Conservation (phyloP, 805 yeast species). For the Teunomyces aglyptinius region DNA sequence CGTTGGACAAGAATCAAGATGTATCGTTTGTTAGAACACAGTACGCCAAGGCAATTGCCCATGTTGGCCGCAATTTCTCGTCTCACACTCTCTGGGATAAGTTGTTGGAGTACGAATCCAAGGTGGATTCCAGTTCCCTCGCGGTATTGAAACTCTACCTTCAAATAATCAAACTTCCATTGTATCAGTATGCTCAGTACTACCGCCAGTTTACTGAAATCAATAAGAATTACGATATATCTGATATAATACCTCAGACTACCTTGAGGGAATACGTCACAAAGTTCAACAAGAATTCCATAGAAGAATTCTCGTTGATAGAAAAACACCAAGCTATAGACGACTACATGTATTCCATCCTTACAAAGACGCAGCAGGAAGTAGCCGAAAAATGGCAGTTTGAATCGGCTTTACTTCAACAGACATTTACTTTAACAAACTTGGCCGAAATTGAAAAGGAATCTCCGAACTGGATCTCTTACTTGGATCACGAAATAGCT, state of each 20-base stretch:
- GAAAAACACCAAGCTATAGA: conserved; percentile 45
- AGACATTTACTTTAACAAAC: conserved; percentile 45
- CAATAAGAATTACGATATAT: conserved; percentile 30
- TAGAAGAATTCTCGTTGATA: conserved; percentile 28
- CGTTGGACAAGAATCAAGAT: conserved; percentile 26
- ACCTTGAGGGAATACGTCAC: conserved; percentile 18
- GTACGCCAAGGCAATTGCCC: conserved; percentile 48
- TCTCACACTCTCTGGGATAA: conserved; percentile 84
- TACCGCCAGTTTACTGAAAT: conserved; percentile 49
- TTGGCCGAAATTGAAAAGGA: conserved; percentile 36
- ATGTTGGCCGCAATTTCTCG: conserved; percentile 69
- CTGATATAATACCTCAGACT: conserved; percentile 21
- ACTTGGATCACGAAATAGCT: conserved; percentile 53
- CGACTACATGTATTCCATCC: conserved; percentile 41
- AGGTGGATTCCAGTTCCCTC: conserved; percentile 24
- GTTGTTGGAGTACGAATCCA: conserved; percentile 60
- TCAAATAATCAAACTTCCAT: conserved; percentile 56
- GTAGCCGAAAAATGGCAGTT: conserved; percentile 67
- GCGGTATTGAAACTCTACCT: conserved; percentile 43
- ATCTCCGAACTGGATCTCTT: conserved; percentile 58
- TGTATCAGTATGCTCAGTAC: conserved; percentile 84
- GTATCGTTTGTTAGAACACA: conserved; percentile 30
- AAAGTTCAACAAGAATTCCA: conserved; percentile 20
- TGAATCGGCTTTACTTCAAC: conserved; percentile 63
- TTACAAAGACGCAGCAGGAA: conserved; percentile 45